Percentiles rank a stretch among this genome's conserved stretches.
Evolutionary conservation across 2,329 filamentous ascomycete genomes (phyloP).

Genomic region (Exophiala sp.): DNA sequence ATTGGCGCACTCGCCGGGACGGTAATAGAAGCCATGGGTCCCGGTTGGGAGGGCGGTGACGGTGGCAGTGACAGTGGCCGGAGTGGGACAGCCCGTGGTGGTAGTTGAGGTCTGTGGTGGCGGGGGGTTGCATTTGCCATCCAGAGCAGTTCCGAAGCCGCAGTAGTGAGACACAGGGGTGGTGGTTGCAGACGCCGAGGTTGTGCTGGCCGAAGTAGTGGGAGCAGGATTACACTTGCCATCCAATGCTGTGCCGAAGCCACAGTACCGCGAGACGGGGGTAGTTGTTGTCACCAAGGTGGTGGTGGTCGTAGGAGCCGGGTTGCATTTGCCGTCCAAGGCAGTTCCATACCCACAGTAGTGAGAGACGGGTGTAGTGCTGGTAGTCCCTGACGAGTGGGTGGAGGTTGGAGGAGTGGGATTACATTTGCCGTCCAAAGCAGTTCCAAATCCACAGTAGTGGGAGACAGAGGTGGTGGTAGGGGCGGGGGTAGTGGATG

Average conservation of each 20-base stretch:
- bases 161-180: conserved; percentile 12
- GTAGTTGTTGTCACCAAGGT: conserved; percentile 6
- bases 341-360: conserved; percentile 20
- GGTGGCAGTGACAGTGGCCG: conserved; percentile 13
- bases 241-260: conserved; percentile 13
- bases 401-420: conserved; percentile 7
- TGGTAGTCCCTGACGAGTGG: conserved; percentile 4
- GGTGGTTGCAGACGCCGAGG: neutral
- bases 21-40: conserved; percentile 12
- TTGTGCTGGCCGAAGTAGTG: neutral
- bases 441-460: conserved; percentile 2
- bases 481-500: neutral
- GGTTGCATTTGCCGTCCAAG: conserved; percentile 19
- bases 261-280: conserved; percentile 12
- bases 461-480: conserved; percentile 5
- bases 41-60: conserved; percentile 14
- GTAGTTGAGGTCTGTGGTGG: neutral
- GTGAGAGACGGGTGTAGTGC: conserved; percentile 12
- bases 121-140: conserved; percentile 15
- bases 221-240: conserved; percentile 14
- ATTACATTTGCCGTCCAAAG: conserved; percentile 1
- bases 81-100: conserved; percentile 10
- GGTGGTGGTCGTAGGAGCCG: conserved; percentile 8
- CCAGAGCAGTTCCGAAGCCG: conserved; percentile 11
- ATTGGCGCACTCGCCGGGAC: conserved; percentile 19